Evolutionary conservation across 2,329 filamentous ascomycete genomes (phyloP), one percentile per base, ranked within the genome.

Genomic region (Ophiostoma ulmi): DNA sequence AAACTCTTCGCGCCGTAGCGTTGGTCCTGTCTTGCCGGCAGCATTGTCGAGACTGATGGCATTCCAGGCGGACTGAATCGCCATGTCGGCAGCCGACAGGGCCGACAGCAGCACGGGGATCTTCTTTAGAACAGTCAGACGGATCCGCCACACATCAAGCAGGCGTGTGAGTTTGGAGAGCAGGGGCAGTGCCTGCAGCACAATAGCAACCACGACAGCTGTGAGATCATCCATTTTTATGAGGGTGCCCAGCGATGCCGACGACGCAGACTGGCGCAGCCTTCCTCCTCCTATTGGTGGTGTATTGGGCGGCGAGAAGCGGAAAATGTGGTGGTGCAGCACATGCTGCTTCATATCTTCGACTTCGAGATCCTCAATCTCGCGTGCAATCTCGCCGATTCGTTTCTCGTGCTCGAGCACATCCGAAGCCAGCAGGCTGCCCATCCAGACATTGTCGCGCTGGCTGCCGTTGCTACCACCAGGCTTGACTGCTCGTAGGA

Each of bases 281-380:
- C 41, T 4, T 1, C 63, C 70, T 4, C 55, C 70, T 1, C 63
- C 70, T 5, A 69, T 17, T 1, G 67, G 44, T 13, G 83, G 83
- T 13, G 80, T 83, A 7, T 79, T 80, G 14, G 82, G 83, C 61
- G 86, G 83, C 71, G 86, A 88, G 74, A 82, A 82, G 8, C 85
- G 86, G 74, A 89, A 81, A 77, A 91, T 89, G 81, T 97, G 91
- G 76, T 91, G 91, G 79, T 90, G 89, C 73, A 97, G 82, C 74
- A 97, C 91, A 77, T 94, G 91, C 64, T 86, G 88, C 81, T 99
- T 98, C 77, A 99, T 89, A 74, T 96, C 93, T 76, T 98, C 92
- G 55, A 96, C 83, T 70, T 91, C 87, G 69, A 95, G 82, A 55
- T 86, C 84, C 70, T 91, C 87, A 81, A 95, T 82, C 71, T 89